phyloP scores from a whole-genome alignment of 2,329 filamentous ascomycete species.

The Stenocarpella maydis region DNA sequence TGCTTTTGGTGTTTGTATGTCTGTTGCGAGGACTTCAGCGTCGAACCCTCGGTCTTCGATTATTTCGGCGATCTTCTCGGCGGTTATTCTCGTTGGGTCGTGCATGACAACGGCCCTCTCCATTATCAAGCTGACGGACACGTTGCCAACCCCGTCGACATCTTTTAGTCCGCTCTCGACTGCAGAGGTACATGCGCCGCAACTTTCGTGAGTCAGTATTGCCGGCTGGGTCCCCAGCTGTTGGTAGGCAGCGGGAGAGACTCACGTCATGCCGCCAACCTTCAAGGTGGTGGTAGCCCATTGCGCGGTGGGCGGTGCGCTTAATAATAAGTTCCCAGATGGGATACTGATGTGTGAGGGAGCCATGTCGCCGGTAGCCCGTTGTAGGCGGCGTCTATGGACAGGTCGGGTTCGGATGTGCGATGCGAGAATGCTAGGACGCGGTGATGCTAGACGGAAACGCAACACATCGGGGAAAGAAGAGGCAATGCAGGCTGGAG shows the following conservation, averaged over 20 bases:
- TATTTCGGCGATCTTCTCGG: constrained; percentile 80
- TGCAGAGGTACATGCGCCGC: constrained; percentile 94
- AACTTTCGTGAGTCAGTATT: constrained; percentile 60
- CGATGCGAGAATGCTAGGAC: not conserved
- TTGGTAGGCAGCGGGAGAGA: constrained; percentile 38
- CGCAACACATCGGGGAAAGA: constrained; percentile 24
- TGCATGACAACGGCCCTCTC: constrained; percentile 95
- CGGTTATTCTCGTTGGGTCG: constrained; percentile 76
- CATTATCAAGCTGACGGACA: constrained; percentile 94
- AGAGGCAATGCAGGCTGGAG: not conserved
- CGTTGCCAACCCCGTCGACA: constrained; percentile 81
- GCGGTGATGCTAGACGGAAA: constrained; percentile 23
- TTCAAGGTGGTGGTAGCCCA: constrained; percentile 92
- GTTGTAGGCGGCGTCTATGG: not conserved
- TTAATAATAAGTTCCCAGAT: constrained; percentile 48
- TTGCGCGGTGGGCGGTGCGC: constrained; percentile 58
- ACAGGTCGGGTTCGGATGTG: not conserved
- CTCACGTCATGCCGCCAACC: constrained; percentile 86
- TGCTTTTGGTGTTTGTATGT: constrained; percentile 66
- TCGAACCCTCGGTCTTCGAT: constrained; percentile 95
- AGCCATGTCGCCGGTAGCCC: constrained; percentile 52
- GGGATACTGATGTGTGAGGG: constrained; percentile 59
- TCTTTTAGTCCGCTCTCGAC: constrained; percentile 90
- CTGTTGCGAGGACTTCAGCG: constrained; percentile 84
- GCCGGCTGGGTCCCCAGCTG: constrained; percentile 42